Base-by-base conservation (phyloP, 1,139 yeast genomes). In the Debaryomycetaceae sp. region DNA sequence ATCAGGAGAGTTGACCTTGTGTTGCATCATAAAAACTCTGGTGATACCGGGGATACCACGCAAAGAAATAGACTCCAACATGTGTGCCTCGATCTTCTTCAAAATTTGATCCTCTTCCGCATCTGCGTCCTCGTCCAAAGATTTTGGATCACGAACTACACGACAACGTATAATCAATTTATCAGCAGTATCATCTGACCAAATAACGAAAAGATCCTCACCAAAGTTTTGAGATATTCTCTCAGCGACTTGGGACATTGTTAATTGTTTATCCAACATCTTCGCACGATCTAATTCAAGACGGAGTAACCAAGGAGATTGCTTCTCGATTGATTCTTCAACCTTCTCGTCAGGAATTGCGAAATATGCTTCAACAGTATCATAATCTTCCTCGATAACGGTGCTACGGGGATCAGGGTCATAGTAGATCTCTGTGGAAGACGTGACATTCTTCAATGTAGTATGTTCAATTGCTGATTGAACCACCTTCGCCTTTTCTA, bases 181-280 rank as follows among this genome's bases (percentile, higher is more conserved):
- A 56, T 93, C 98, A 39, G 98, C 97, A 59, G 95, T 91, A 75
- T 95, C 99, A 75, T 95, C 99, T 41, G 97, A 90, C 99, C 99
- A 95, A 62, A 95, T 93, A 42, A 95, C 97, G 60, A 91, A 93
- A 70, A 93, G 74, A 69, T 93, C 98, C 59, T 90, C 96, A 47
- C 93, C 96, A 65, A 93, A 95, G 54, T 89, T 87, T 60, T 87
- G 93, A 50, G 93, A 86, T 52, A 95, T 95, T 75, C 87, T 90
- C 57, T 90, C 96, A 34, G 99, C 98, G 47, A 95, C 99, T 72
- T 93, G 97, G 50, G 96, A 89, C 98, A 95, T 93, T 6, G 97
- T 89, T 63, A 95, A 80, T 66, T 93, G 97, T 69, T 93, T 91
- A 72, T 95, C 99, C 59, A 91, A 86, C 97, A 95, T 89, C 72